These are phyloP conservation scores for Truncatella angustata DNA, from an alignment of 2,329 filamentous ascomycete genomes.

Conservation along the genomic window DNA sequence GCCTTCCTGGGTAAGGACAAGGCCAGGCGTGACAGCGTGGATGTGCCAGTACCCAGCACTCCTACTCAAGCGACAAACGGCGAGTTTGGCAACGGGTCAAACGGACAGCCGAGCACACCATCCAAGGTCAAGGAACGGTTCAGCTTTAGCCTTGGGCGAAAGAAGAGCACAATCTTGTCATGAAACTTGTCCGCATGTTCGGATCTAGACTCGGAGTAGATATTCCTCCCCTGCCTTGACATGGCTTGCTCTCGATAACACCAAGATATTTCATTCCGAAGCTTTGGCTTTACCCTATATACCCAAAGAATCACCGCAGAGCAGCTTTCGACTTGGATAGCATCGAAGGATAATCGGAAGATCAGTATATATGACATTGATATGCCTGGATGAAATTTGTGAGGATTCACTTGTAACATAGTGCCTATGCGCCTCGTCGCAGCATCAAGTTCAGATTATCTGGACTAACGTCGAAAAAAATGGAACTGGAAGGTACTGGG, in stretches of 20 bases:
- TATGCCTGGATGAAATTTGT: not conserved
- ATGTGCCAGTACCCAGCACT: conserved; percentile 10
- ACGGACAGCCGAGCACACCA: conserved; percentile 15
- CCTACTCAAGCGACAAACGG: conserved; percentile 26
- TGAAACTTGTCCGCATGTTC: conserved; percentile 15
- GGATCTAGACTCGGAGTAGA: too few species aligned
- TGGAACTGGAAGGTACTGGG: not conserved
- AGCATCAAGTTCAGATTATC: not conserved
- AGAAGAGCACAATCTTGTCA: conserved; percentile 60
- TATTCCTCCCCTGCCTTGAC: too few species aligned
- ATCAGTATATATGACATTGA: not conserved
- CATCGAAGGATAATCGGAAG: not conserved
- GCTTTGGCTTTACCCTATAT: too few species aligned
- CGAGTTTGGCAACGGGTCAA: conserved; percentile 17
- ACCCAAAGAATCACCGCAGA: too few species aligned
- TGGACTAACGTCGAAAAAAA: conserved; percentile 3
- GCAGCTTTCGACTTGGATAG: too few species aligned
- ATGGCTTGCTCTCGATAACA: too few species aligned
- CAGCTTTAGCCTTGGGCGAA: conserved; percentile 64
- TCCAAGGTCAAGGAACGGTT: conserved; percentile 58
- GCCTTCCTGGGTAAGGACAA: conserved; percentile 61
- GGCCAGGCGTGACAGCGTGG: conserved; percentile 33
- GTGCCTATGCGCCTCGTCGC: not conserved
- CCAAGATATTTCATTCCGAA: not conserved
- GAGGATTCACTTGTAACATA: conserved; percentile 1